Evolutionary conservation across 768 basidiomycete genomes (phyloP), one percentile per base, ranked within the genome.

Genomic region (Pleurotus eryngii): DNA sequence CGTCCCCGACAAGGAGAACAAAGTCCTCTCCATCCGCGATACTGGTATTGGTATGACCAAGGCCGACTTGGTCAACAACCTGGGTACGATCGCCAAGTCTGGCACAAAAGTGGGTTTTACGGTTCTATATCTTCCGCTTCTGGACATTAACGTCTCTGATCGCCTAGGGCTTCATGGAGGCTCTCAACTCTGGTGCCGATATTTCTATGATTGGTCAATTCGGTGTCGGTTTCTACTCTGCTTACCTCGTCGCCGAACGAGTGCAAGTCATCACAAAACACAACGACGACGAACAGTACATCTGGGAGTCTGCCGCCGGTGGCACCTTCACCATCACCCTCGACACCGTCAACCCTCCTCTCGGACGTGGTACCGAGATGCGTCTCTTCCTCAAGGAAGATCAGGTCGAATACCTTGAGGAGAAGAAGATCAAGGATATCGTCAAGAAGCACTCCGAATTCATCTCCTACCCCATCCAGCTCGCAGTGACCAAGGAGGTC

Each of bases 391-490:
- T 99, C 73, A 98, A 99, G 83, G 97, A 98, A 72, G 97, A 99
- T 73, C 94, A 98, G 77, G 87, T 91, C 60, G 97, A 98, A 75
- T 98, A 98, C 79, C 85, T 98, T 46, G 96, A 99, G 81, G 96
- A 99, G 86, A 97, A 97, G 84, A 88, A 87, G 75, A 92, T 98
- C 83, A 96, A 95, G 83, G 97, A 98, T 65, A 92, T 96, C 65
- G 96, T 99, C 72, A 98, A 99, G 85, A 98, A 98, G 82, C 96
- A 99, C 83, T 98, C 96, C 68, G 96, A 99, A 79, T 98, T 98
- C 81, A 99, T 98, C 76, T 98, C 95, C 27, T 98, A 98, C 80
- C 97, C 97, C 62, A 99, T 98, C 70, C 95, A 98, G 72, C 85
- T 99, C 62, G 93, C 93, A 49, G 95, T 98, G 59, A 93, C 92